Evolutionary conservation across 1,284 basidiomycete genomes (phyloP).

Genomic region (Golubevia pallescens): DNA sequence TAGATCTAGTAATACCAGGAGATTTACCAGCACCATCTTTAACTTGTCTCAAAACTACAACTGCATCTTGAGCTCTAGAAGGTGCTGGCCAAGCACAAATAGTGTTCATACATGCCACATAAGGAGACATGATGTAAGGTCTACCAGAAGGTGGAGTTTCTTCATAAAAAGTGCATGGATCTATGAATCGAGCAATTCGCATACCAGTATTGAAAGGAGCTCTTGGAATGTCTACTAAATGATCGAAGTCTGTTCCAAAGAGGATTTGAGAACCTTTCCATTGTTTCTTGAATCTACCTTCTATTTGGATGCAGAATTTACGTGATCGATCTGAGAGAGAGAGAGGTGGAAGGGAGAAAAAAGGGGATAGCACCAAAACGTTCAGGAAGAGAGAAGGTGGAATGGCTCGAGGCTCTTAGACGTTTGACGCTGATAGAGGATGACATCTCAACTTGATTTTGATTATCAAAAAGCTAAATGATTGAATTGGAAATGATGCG

Average conservation of each 20-base stretch:
- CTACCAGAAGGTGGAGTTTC: conserved; percentile 62
- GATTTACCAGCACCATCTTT: conserved; percentile 12
- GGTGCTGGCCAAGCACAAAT: conserved; percentile 65
- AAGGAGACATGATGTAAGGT: conserved; percentile 66
- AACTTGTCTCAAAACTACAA: conserved; percentile 58
- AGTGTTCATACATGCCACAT: conserved; percentile 66
- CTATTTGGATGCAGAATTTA: conserved; percentile 66
- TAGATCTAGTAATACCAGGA: conserved; percentile 9
- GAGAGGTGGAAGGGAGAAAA: too few relatives aligned
- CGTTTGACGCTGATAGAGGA: too few relatives aligned
- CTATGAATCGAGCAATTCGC: conserved; percentile 64
- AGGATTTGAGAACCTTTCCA: conserved; percentile 49
- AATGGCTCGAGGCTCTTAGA: neutral
- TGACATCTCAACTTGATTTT: too few relatives aligned
- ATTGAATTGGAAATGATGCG: too few relatives aligned
- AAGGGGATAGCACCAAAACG: too few relatives aligned
- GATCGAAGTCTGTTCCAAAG: conserved; percentile 56
- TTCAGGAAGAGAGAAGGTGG: neutral
- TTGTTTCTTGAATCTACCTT: conserved; percentile 65
- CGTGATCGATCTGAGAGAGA: too few relatives aligned
- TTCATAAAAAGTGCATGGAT: conserved; percentile 60
- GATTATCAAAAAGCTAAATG: too few relatives aligned
- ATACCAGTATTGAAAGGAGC: conserved; percentile 66
- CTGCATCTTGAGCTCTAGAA: conserved; percentile 55
- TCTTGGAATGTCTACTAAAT: conserved; percentile 56